phyloP scores from a whole-genome alignment of 2,329 filamentous ascomycete genomes.

The Colletotrichum simmondsii region DNA sequence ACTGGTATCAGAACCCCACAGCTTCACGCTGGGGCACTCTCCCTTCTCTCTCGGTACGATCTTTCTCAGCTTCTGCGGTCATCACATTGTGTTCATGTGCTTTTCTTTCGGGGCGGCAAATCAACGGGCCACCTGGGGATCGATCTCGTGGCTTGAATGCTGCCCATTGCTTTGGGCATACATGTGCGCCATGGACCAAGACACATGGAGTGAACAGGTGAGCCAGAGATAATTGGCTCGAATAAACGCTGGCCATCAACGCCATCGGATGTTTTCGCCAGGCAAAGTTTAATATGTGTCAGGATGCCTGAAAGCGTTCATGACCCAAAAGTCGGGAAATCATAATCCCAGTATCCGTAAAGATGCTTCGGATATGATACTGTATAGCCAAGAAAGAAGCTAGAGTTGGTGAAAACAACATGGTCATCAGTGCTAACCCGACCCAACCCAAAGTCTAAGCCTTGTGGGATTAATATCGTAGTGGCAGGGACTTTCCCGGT shows the following conservation, averaged over 20 bases:
- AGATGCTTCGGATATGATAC: conserved; percentile 8
- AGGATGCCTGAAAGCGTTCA: not conserved
- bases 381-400: not conserved
- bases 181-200: conserved; percentile 6
- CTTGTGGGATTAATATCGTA: conserved; percentile 17
- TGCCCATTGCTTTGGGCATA: not conserved
- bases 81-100: not conserved
- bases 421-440: not conserved
- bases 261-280: not conserved
- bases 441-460: conserved; percentile 23
- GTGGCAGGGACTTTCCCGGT: conserved; percentile 16
- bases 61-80: not conserved
- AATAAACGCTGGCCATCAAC: conserved; percentile 12
- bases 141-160: not conserved
- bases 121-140: not conserved
- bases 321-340: not conserved
- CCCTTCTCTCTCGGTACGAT: not conserved
- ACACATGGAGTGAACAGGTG: not conserved
- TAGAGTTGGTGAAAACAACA: not conserved
- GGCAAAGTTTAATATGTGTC: not conserved
- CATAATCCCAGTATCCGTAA: not conserved
- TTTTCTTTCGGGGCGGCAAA: not conserved
- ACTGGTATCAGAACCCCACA: not conserved
- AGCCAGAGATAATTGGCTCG: conserved; percentile 5
- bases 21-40: no score